A percentile compares a stretch with the other conserved stretches of the same genome.
phyloP scores from a whole-genome alignment of 306 rosid species.

The Alnus rubra region DNA sequence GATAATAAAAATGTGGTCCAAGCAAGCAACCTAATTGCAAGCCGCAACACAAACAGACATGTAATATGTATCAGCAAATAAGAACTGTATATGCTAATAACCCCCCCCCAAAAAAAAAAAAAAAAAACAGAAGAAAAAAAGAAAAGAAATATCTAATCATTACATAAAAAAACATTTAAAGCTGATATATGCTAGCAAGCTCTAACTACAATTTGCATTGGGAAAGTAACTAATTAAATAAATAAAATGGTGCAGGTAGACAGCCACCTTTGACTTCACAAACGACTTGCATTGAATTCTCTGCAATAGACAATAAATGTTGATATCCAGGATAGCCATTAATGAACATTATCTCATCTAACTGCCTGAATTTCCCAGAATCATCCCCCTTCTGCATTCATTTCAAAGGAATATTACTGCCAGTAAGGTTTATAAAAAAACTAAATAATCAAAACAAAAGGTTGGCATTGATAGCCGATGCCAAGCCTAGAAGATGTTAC shows the following conservation, averaged over 20 bases:
- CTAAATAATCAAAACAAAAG: background rate
- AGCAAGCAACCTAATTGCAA: background rate
- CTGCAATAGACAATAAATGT: conserved; percentile 58
- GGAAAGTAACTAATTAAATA: background rate
- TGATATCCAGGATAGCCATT: conserved; percentile 86
- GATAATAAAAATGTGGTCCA: background rate
- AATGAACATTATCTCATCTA: conserved; percentile 78
- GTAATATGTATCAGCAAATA: background rate
- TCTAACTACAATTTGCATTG: background rate
- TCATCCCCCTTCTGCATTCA: conserved; percentile 75
- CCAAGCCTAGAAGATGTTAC: background rate
- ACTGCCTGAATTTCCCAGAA: conserved; percentile 82
- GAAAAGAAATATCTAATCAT: background rate
- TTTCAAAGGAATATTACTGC: conserved; percentile 25
- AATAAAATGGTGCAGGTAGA: conserved; percentile 16
- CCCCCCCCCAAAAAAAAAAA: background rate
- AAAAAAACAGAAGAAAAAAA: background rate
- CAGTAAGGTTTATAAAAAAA: conserved; percentile 11
- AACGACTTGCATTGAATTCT: conserved; percentile 80
- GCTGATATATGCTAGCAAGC: conserved; percentile 1
- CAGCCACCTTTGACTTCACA: conserved; percentile 75
- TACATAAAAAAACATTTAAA: background rate
- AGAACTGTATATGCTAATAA: background rate
- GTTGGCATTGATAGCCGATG: background rate
- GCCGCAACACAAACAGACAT: background rate